phyloP scores from a whole-genome alignment of 768 basidiomycete genomes.

The Trametes coccinea region DNA sequence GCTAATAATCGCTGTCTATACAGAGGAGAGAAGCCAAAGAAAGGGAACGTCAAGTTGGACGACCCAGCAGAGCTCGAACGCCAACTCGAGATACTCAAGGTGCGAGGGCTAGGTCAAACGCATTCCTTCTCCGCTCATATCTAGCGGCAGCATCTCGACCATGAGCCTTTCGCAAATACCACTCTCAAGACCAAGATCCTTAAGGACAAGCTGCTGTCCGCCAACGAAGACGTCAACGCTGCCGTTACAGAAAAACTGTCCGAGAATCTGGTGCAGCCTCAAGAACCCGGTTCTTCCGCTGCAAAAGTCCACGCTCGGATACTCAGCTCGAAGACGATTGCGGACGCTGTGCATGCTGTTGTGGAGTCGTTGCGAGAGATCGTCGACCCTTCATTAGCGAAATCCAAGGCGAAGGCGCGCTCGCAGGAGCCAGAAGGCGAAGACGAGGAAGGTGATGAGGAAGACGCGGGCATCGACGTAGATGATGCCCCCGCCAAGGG shows the following conservation, averaged over 20 bases:
- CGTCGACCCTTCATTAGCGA: constrained; percentile 34
- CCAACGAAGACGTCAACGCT: constrained; percentile 46
- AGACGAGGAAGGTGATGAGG: constrained; percentile 24
- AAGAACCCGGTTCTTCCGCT: constrained; percentile 41
- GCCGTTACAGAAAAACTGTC: constrained; percentile 50
- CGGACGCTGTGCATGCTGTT: constrained; percentile 53
- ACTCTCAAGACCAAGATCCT: constrained; percentile 73
- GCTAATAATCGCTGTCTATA: not conserved
- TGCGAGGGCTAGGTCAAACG: constrained; percentile 29
- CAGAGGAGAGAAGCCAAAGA: constrained; percentile 35
- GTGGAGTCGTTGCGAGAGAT: constrained; percentile 51
- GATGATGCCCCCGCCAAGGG: constrained; percentile 22
- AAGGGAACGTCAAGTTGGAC: constrained; percentile 31
- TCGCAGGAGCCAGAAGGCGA: not conserved
- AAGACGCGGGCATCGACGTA: constrained; percentile 23
- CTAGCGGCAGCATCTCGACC: constrained; percentile 39
- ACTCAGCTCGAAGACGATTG: constrained; percentile 74
- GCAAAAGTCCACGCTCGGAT: constrained; percentile 72
- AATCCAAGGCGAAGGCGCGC: not conserved
- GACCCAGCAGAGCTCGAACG: constrained; percentile 53
- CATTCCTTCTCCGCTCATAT: not conserved
- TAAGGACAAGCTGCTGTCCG: constrained; percentile 64
- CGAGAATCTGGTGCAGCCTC: constrained; percentile 35
- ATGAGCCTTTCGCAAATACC: constrained; percentile 58
- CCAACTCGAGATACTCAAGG: constrained; percentile 69